Conservation (phyloP, 2,329 filamentous ascomycete species). For the Arthrobotrys sinensis region DNA sequence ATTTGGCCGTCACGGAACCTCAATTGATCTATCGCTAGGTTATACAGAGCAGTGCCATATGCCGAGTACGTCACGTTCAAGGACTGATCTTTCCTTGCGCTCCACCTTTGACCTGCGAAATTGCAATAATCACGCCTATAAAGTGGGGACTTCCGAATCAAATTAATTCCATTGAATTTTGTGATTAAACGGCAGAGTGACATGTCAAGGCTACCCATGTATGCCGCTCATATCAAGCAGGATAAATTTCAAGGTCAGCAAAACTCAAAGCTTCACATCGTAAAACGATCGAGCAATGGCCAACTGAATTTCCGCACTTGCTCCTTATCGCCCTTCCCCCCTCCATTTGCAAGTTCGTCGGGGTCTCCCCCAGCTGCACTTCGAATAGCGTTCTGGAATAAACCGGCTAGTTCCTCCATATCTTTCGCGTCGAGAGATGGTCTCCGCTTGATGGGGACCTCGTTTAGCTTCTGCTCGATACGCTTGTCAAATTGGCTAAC, state of each 20-base stretch:
- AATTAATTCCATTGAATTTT: constrained; percentile 4
- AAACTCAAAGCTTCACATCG: constrained; percentile 3
- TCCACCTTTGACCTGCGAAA: constrained; percentile 61
- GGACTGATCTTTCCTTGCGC: constrained; percentile 59
- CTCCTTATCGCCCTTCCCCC: neutral
- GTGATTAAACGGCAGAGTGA: neutral
- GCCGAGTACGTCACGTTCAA: constrained; percentile 43
- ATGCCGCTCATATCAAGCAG: neutral
- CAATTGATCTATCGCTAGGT: constrained; percentile 59
- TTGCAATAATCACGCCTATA: constrained; percentile 30
- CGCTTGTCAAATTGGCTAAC: constrained; percentile 8
- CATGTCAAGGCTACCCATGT: neutral
- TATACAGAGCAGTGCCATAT: constrained; percentile 60
- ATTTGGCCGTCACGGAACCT: constrained; percentile 22
- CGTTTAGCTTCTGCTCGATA: constrained; percentile 9
- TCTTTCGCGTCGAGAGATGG: constrained; percentile 1
- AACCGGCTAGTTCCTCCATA: constrained; percentile 21
- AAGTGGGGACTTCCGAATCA: neutral
- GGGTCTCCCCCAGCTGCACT: neutral
- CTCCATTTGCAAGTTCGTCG: neutral
- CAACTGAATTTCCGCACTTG: neutral
- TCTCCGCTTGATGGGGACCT: neutral
- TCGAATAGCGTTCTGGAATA: neutral
- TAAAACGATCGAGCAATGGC: constrained; percentile 8
- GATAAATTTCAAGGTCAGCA: neutral